phyloP scores from a whole-genome alignment of 2,329 filamentous ascomycete genomes.

The Diplodia intermedia region DNA sequence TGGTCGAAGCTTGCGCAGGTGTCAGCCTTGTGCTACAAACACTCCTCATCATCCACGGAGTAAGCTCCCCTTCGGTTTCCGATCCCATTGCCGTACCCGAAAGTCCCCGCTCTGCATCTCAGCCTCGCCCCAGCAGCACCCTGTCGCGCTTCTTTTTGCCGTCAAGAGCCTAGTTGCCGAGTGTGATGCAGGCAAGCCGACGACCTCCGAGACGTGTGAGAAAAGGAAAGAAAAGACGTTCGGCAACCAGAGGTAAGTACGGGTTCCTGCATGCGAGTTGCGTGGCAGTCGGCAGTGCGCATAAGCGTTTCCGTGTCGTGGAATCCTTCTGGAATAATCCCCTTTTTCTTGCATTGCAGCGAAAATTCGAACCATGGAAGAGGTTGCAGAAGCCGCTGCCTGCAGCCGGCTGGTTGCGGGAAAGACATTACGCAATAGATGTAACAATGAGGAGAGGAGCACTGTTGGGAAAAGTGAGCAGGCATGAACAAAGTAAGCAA shows the following conservation, averaged over 20 bases:
- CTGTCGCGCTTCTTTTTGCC: neutral
- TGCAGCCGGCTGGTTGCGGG: neutral
- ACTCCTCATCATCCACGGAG: neutral
- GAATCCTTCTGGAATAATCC: conserved; percentile 22
- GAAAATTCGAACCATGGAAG: too few species aligned
- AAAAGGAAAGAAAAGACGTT: neutral
- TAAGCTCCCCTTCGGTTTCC: neutral
- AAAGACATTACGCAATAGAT: neutral
- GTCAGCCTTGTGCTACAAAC: conserved; percentile 17
- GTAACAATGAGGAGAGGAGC: neutral
- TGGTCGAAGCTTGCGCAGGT: conserved; percentile 12
- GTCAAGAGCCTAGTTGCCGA: neutral
- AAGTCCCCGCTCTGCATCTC: too few species aligned
- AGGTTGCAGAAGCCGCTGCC: neutral
- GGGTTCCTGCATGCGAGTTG: conserved; percentile 24
- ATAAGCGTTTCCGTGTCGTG: conserved; percentile 20
- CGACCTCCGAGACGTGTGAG: too few species aligned
- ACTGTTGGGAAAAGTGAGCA: neutral
- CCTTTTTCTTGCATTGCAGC: neutral
- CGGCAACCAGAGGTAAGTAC: neutral
- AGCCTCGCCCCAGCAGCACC: neutral
- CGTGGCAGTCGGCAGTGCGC: neutral
- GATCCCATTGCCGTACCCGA: neutral
- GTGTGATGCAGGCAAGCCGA: neutral
- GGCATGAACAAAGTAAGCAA: neutral